phyloP scores from a whole-genome alignment of 345 rosid species.

The Gossypium australe region DNA sequence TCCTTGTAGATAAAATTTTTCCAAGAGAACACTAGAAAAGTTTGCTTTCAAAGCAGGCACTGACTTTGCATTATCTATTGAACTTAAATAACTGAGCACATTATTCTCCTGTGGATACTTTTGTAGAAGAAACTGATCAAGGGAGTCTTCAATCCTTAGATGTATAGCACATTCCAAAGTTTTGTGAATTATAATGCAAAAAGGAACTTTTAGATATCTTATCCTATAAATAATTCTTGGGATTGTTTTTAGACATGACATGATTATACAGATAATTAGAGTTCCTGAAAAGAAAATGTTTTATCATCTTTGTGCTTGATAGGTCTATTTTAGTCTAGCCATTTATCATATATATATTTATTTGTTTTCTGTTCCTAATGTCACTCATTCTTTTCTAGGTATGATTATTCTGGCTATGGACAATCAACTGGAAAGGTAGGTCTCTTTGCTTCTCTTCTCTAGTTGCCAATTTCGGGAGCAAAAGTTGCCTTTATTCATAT shows the following conservation, averaged over 20 bases:
- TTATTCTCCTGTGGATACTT: neutral
- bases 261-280: neutral
- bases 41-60: neutral
- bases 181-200: neutral
- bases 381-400: constrained; percentile 38
- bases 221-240: neutral
- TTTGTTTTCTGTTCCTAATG: constrained; percentile 15
- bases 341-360: neutral
- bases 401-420: constrained; percentile 97
- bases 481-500: neutral
- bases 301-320: neutral
- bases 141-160: neutral
- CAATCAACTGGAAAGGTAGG: constrained; percentile 90
- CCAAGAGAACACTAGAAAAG: neutral
- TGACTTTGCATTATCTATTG: neutral
- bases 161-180: neutral
- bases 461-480: constrained; percentile 11
- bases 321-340: neutral
- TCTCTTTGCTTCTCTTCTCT: constrained; percentile 9
- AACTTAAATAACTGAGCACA: neutral
- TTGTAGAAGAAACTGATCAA: neutral
- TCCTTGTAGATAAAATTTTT: neutral
- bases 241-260: neutral
- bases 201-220: neutral
- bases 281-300: neutral